phyloP scores from a whole-genome alignment of 257 asterid genomes.

The Nemophila menziesii region DNA sequence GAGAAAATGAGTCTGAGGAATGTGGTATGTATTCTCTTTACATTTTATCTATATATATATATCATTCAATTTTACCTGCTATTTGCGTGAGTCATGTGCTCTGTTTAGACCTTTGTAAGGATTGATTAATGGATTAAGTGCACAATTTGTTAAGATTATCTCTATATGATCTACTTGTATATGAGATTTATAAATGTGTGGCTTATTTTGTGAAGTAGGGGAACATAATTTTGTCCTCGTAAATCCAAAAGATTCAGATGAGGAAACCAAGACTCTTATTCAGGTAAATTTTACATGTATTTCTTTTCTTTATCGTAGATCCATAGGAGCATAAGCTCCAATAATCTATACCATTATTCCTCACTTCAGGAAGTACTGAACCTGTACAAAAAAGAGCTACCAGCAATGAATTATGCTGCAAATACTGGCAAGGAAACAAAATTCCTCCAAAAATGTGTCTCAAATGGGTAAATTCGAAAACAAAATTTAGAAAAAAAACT shows the following conservation, averaged over 20 bases:
- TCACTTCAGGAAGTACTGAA: conserved; percentile 49
- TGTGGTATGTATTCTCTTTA: conserved; percentile 24
- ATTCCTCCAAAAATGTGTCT: conserved; percentile 78
- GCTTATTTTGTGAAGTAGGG: conserved; percentile 24
- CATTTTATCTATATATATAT: neutral
- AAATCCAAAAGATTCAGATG: conserved; percentile 58
- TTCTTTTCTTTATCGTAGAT: neutral
- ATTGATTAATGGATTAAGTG: neutral
- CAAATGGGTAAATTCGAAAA: conserved; percentile 48
- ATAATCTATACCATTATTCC: neutral
- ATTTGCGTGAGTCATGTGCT: neutral
- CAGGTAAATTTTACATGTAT: conserved; percentile 35
- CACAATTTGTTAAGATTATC: neutral
- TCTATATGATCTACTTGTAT: neutral
- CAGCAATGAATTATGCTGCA: conserved; percentile 86
- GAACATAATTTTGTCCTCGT: conserved; percentile 45
- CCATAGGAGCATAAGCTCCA: neutral
- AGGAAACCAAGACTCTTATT: conserved; percentile 38
- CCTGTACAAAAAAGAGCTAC: conserved; percentile 68
- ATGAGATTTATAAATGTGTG: conserved; percentile 4
- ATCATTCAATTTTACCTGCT: neutral
- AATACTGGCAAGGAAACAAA: conserved; percentile 79
- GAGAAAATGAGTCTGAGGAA: conserved; percentile 14
- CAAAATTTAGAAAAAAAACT: too few species aligned
- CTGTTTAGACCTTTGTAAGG: neutral